Evolutionary conservation across 73 alveolate species (phyloP).

Genomic region (Symbiodinium pilosum): DNA sequence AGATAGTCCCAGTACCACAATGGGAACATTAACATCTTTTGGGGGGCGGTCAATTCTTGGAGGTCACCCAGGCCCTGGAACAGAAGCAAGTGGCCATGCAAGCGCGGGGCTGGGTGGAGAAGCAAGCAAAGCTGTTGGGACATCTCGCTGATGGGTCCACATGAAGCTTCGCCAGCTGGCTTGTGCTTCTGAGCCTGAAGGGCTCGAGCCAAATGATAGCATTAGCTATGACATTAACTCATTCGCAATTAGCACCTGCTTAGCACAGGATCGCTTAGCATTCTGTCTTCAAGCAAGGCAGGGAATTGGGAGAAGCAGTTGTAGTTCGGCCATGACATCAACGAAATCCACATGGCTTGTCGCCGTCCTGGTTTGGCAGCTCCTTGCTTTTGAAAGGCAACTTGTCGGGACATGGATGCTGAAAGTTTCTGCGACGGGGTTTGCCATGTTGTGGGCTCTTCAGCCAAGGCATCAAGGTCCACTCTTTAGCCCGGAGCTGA

Average conservation of each 20-base stretch:
- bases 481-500: neutral
- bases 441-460: too few species aligned
- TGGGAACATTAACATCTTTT: too few species aligned
- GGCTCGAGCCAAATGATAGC: conserved; percentile 6
- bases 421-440: neutral
- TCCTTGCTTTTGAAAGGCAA: neutral
- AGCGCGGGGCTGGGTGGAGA: neutral
- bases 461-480: neutral
- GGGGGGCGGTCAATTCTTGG: neutral
- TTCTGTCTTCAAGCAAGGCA: too few species aligned
- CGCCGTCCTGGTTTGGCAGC: neutral
- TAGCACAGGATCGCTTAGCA: too few species aligned
- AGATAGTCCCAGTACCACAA: too few species aligned
- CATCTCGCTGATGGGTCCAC: neutral
- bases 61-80: conserved; percentile 67
- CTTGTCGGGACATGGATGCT: neutral
- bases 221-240: too few species aligned
- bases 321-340: neutral
- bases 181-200: neutral
- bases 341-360: neutral
- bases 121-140: neutral
- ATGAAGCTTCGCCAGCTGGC: neutral
- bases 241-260: too few species aligned
- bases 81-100: conserved; percentile 81
- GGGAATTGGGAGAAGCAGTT: too few species aligned